Evolutionary conservation across 352 stramenopile genomes (phyloP), one percentile per base, ranked within the genome.

Genomic region (Globisporangium emineosum): DNA sequence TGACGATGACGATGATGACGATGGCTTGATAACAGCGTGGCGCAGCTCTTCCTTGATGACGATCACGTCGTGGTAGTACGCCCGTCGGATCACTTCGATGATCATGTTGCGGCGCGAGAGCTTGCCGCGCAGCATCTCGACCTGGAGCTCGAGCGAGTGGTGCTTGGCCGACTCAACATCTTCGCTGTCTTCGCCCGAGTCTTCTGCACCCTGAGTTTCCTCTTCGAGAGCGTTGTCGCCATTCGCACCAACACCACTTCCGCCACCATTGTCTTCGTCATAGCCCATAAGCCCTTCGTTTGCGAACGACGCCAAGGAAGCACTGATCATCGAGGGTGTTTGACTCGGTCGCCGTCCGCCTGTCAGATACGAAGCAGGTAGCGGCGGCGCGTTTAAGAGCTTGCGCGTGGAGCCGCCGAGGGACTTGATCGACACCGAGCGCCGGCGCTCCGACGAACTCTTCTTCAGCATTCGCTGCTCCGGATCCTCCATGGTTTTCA

Each of bases 11-110:
- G 4, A 45, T n/a, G 37, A n/a, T 45, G 37, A 9, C 55, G 42
- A 40, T 37, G 42, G 15, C 17, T 15, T n/a, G 55, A 60, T 65
- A 30, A 33, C 56, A n/a, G 60, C 61, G 23, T 84, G 73, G 1
- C 78, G 82, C 15, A 94, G 66, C 49, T 91, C 80, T 45, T 94
- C 86, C 60, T 94, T 94, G 49, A 94, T 74, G n/a, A 90, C 61
- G 61, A 94, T 81, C 27, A 94, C 77, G 66, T 93, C 84, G 56
- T 88, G 82, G 63, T 93, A 91, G 66, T 94, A 94, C 2, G 84
- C 83, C 13, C 77, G 75, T 1, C 86, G 80, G 57, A 92, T 84
- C 35, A 90, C 74, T 37, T 93, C 84, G 23, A 93, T 72, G 60
- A 93, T 69, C 53, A 85, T 78, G 62, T 93, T 93, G 42, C 81